Evolutionary conservation across 495 filamentous ascomycete species (phyloP).

Genomic region (Neurospora tetraspora): DNA sequence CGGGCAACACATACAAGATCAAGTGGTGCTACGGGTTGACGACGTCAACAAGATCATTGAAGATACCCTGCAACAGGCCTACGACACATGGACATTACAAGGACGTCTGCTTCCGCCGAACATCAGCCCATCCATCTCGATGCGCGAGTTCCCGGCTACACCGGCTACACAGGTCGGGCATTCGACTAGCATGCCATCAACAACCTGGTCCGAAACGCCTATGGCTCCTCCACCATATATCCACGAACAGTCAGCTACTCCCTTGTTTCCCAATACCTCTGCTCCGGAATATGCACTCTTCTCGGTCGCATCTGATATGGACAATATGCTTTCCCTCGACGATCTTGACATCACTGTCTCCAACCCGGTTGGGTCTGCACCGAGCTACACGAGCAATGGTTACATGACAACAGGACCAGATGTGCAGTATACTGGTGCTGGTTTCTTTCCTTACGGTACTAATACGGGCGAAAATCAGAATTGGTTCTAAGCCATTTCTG

Average conservation of each 20-base stretch:
- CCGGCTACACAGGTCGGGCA: background rate
- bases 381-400: background rate
- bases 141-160: background rate
- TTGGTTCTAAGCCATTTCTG: background rate
- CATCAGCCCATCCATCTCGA: background rate
- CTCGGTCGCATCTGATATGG: background rate
- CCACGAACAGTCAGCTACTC: background rate
- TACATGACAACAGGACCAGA: background rate
- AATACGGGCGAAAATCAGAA: background rate
- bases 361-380: background rate
- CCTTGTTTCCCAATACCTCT: background rate
- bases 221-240: background rate
- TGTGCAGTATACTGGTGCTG: background rate
- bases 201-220: background rate
- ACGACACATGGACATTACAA: conserved; percentile 8
- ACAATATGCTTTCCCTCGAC: background rate
- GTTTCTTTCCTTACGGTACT: background rate
- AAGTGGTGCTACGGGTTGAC: conserved; percentile 8
- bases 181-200: background rate
- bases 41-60: conserved; percentile 14
- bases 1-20: conserved; percentile 5
- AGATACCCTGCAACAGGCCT: conserved; percentile 15
- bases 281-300: background rate
- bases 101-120: background rate
- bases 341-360: background rate